These are phyloP conservation scores for Boletus huronensis DNA, from an alignment of 768 basidiomycete species.

Conservation along the genomic window DNA sequence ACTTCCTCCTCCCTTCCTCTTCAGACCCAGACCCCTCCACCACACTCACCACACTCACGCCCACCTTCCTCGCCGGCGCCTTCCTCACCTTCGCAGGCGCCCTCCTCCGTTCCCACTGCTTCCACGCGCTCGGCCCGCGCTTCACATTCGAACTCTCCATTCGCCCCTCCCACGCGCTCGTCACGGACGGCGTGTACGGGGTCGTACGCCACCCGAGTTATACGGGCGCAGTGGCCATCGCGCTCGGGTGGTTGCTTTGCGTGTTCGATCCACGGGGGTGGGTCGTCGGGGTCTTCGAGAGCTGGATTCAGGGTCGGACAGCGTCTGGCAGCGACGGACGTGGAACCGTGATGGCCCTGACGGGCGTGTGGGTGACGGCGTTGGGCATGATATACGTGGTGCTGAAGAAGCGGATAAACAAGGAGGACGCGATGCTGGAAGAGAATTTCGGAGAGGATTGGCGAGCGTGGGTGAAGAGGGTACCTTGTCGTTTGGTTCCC, in stretches of 20 bases:
- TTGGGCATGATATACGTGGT: not conserved
- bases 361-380: not conserved
- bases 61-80: conserved; percentile 9
- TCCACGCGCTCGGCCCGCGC: conserved; percentile 17
- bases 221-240: not conserved
- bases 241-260: conserved; percentile 1
- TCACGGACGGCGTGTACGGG: conserved; percentile 26
- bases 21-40: not conserved
- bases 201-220: conserved; percentile 34
- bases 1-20: not conserved
- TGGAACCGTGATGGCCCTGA: not conserved
- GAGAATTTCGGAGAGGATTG: conserved; percentile 25
- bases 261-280: conserved; percentile 5
- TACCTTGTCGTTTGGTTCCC: conserved; percentile 24
- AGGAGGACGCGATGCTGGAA: conserved; percentile 31
- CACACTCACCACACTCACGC: conserved; percentile 9
- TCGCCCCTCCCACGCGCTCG: conserved; percentile 19
- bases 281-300: not conserved
- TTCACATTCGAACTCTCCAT: conserved; percentile 30
- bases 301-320: not conserved
- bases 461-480: conserved; percentile 22
- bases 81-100: conserved; percentile 4
- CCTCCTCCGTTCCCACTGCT: conserved; percentile 18
- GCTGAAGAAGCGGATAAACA: conserved; percentile 17
- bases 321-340: not conserved